Percentiles rank a stretch among this genome's conserved stretches.
Evolutionary conservation across 2,329 filamentous ascomycete genomes (phyloP).

Genomic region (Verticillium isaacii): DNA sequence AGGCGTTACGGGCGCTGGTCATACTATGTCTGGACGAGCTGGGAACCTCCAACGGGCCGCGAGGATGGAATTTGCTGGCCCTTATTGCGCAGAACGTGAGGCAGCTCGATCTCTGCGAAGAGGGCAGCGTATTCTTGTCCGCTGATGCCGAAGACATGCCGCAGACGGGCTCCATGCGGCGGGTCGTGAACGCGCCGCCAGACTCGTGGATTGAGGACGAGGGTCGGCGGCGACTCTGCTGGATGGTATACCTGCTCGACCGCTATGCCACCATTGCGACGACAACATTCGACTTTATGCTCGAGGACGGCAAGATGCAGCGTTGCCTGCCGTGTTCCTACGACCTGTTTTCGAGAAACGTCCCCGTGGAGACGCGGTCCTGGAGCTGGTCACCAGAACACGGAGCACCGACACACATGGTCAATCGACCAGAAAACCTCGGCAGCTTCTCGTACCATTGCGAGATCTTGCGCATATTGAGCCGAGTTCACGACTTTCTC

Average conservation of each 20-base stretch:
- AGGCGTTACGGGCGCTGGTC: conserved; percentile 32
- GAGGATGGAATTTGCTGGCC: conserved; percentile 35
- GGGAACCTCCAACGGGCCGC: conserved; percentile 36
- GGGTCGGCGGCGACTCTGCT: conserved; percentile 33
- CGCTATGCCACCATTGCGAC: conserved; percentile 38
- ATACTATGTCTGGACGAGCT: conserved; percentile 36
- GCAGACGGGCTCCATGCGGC: conserved; percentile 26
- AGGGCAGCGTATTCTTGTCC: conserved; percentile 30
- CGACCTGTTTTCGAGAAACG: conserved; percentile 37
- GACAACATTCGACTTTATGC: conserved; percentile 34
- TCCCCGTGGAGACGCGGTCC: conserved; percentile 35
- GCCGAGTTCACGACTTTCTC: conserved; percentile 37
- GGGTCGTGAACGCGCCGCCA: conserved; percentile 28
- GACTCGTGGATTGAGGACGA: conserved; percentile 41
- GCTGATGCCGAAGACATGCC: conserved; percentile 25
- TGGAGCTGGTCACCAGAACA: conserved; percentile 17
- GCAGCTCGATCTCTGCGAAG: conserved; percentile 33
- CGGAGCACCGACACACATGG: conserved; percentile 18
- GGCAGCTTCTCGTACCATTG: conserved; percentile 41
- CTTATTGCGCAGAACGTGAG: conserved; percentile 31
- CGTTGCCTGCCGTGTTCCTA: conserved; percentile 37
- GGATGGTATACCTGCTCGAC: conserved; percentile 41
- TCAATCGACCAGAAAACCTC: conserved; percentile 29
- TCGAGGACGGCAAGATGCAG: conserved; percentile 33
- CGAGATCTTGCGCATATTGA: conserved; percentile 36